Percentiles rank a stretch among this genome's conserved stretches.
phyloP scores from a whole-genome alignment of 2,329 filamentous ascomycete species.

The Sclerotinia nivalis region DNA sequence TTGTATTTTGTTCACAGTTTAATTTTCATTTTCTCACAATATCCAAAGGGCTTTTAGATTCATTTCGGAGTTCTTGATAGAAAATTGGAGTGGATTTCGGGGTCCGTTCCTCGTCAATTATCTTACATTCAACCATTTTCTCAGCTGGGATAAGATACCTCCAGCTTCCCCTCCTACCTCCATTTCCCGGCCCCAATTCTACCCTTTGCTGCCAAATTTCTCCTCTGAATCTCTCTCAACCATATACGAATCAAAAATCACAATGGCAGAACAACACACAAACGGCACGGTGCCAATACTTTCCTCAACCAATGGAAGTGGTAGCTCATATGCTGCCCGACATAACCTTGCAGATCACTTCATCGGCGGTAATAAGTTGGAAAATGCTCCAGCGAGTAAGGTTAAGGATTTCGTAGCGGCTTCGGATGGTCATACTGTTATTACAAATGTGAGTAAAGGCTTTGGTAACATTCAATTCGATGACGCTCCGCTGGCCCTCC shows the following conservation, averaged over 20 bases:
- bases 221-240: slow-evolving; percentile 21
- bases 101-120: background rate
- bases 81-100: background rate
- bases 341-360: slow-evolving; percentile 88
- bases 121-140: slow-evolving; percentile 23
- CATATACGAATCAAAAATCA: background rate
- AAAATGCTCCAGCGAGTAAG: slow-evolving; percentile 76
- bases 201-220: slow-evolving; percentile 33
- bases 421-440: slow-evolving; percentile 94
- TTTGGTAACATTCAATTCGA: background rate
- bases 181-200: slow-evolving; percentile 14
- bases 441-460: slow-evolving; percentile 71
- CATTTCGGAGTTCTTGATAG: background rate
- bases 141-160: slow-evolving; percentile 17
- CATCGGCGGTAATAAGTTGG: slow-evolving; percentile 89
- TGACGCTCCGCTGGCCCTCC: slow-evolving; percentile 9
- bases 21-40: background rate
- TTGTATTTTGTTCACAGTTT: background rate
- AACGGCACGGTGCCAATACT: slow-evolving; percentile 50
- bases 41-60: background rate
- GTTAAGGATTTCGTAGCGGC: slow-evolving; percentile 95
- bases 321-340: slow-evolving; percentile 73
- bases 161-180: slow-evolving; percentile 7
- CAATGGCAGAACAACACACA: slow-evolving; percentile 29
- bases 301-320: slow-evolving; percentile 53